phyloP scores from a whole-genome alignment of 805 yeast species.

The Candida tibetensis region DNA sequence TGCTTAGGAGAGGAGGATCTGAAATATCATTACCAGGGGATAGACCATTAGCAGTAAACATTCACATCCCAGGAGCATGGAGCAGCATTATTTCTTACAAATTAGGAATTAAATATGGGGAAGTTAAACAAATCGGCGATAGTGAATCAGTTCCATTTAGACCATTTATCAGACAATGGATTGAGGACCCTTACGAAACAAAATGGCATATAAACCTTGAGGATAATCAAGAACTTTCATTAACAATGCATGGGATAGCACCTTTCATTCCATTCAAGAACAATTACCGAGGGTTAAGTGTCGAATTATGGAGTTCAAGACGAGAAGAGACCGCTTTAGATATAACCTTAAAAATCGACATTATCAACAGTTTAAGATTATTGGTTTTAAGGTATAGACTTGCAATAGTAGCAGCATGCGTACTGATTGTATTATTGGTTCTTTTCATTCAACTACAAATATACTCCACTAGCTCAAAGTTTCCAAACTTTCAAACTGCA shows the following conservation, averaged over 20 bases:
- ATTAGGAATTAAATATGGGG: constrained; percentile 19
- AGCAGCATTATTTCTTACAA: constrained; percentile 59
- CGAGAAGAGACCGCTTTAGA: constrained; percentile 31
- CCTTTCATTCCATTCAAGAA: constrained; percentile 60
- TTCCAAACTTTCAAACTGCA: constrained; percentile 35
- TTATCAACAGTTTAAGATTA: constrained; percentile 59
- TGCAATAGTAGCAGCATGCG: constrained; percentile 67
- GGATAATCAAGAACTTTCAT: constrained; percentile 23
- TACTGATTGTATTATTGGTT: constrained; percentile 52
- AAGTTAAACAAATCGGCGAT: constrained; percentile 8
- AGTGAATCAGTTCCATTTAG: constrained; percentile 32
- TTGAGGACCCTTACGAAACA: constrained; percentile 64
- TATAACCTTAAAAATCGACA: constrained; percentile 47
- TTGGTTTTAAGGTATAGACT: constrained; percentile 76
- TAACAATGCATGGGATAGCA: constrained; percentile 61
- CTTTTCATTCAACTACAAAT: constrained; percentile 53
- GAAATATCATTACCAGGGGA: constrained; percentile 41
- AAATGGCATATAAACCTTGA: constrained; percentile 70
- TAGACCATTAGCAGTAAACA: constrained; percentile 44
- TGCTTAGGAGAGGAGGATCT: constrained; percentile 40
- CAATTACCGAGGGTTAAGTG: constrained; percentile 21
- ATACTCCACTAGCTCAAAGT: constrained; percentile 22
- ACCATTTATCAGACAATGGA: constrained; percentile 68
- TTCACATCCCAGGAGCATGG: constrained; percentile 57
- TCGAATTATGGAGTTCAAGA: constrained; percentile 45